These are phyloP conservation scores for Dioszegia hungarica DNA, from an alignment of 768 basidiomycete genomes.

Conservation along the genomic window DNA sequence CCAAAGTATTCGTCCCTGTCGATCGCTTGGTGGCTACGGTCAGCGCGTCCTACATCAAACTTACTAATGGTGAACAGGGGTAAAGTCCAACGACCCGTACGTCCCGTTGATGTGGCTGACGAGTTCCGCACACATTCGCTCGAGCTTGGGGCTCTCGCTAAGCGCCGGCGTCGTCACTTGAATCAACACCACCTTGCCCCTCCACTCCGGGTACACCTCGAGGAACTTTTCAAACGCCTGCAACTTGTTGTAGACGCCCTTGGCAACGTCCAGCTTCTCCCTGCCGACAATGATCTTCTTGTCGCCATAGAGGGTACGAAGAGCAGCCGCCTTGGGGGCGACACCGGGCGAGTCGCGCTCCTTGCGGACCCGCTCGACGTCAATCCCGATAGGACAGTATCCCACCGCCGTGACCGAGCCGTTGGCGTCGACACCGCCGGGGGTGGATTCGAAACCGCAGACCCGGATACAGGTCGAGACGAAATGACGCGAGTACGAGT, in stretches of 20 bases:
- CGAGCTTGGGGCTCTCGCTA: slow-evolving; percentile 86
- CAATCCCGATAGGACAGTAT: slow-evolving; percentile 93
- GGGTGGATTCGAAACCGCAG: slow-evolving; percentile 82
- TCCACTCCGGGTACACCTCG: slow-evolving; percentile 90
- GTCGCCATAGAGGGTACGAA: slow-evolving; percentile 77
- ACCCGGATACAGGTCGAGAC: slow-evolving; percentile 90
- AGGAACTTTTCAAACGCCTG: slow-evolving; percentile 93
- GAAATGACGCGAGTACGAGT: slow-evolving; percentile 93
- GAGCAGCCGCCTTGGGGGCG: slow-evolving; percentile 79
- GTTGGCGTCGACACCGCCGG: slow-evolving; percentile 70
- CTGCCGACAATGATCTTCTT: slow-evolving; percentile 98
- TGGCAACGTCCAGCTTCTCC: slow-evolving; percentile 97
- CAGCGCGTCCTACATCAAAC: no score
- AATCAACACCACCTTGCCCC: slow-evolving; percentile 64
- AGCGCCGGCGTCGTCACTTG: slow-evolving; percentile 92
- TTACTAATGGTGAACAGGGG: slow-evolving; percentile 96
- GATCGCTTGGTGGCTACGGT: slow-evolving; percentile 80
- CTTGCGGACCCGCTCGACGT: slow-evolving; percentile 77
- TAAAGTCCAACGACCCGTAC: slow-evolving; percentile 89
- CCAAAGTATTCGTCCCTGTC: slow-evolving; percentile 99
- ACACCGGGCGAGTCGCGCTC: slow-evolving; percentile 78
- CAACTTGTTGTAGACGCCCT: slow-evolving; percentile 93
- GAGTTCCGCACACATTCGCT: slow-evolving; percentile 85
- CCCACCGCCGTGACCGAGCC: slow-evolving; percentile 76
- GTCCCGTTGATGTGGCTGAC: slow-evolving; percentile 94